Percentiles rank a stretch among this genome's conserved stretches.
These are phyloP conservation scores for Aspergillus sparsus DNA, from an alignment of 495 filamentous ascomycete species.

Conservation along the genomic window DNA sequence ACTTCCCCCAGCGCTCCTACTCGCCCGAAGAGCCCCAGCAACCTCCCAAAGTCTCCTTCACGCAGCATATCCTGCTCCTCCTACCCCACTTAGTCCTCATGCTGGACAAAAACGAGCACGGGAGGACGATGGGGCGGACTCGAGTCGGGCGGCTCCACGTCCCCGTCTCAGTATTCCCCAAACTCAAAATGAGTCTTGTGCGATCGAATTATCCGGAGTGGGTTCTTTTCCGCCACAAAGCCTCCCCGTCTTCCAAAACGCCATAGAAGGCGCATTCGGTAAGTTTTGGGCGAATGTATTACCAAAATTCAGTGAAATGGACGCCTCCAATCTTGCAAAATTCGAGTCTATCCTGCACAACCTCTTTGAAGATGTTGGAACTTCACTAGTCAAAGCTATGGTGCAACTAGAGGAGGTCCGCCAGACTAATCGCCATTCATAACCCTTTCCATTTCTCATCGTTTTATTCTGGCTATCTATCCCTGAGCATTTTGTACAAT, in stretches of 20 bases:
- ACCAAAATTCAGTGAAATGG: conserved; percentile 20
- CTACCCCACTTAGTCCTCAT: conserved; percentile 3
- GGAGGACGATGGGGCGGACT: conserved; percentile 13
- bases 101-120: conserved; percentile 17
- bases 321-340: conserved; percentile 6
- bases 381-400: conserved; percentile 22
- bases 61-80: neutral
- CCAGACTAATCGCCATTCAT: neutral
- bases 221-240: neutral
- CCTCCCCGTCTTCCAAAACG: conserved; percentile 11
- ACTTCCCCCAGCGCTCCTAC: too few relatives aligned
- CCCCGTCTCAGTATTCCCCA: conserved; percentile 12
- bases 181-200: neutral
- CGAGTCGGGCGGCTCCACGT: conserved; percentile 20
- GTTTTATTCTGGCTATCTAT: neutral
- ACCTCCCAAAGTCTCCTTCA: neutral
- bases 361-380: conserved; percentile 26
- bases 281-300: conserved; percentile 22
- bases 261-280: conserved; percentile 18
- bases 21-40: neutral
- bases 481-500: neutral
- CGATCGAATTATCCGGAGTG: conserved; percentile 7
- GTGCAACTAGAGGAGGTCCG: conserved; percentile 18
- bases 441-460: neutral
- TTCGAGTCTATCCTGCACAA: conserved; percentile 27